Evolutionary conservation across 495 filamentous ascomycete genomes (phyloP).

Genomic region (Neurospora terricola): DNA sequence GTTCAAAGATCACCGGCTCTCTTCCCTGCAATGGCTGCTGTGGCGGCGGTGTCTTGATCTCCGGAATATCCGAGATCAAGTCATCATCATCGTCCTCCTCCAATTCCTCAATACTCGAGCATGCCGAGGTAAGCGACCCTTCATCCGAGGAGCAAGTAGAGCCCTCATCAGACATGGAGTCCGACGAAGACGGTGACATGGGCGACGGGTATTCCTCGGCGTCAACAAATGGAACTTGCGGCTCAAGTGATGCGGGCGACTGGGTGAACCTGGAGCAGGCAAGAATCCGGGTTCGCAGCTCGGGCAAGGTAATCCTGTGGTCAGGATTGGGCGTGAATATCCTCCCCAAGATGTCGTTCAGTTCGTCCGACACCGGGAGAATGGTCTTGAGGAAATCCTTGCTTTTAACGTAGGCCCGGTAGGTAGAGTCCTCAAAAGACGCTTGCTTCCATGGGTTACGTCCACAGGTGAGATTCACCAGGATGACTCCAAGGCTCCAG

Average conservation of each 20-base stretch:
- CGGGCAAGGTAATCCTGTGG: slow-evolving; percentile 74
- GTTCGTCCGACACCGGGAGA: slow-evolving; percentile 79
- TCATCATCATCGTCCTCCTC: slow-evolving; percentile 30
- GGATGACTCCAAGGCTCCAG: slow-evolving; percentile 94
- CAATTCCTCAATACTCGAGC: slow-evolving; percentile 36
- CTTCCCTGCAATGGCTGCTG: slow-evolving; percentile 11
- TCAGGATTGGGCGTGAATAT: slow-evolving; percentile 86
- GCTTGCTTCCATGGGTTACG: slow-evolving; percentile 98
- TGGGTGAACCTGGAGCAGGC: slow-evolving; percentile 68
- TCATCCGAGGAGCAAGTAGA: slow-evolving; percentile 40
- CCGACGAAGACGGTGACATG: slow-evolving; percentile 30
- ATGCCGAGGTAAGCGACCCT: slow-evolving; percentile 34
- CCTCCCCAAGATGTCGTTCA: slow-evolving; percentile 77
- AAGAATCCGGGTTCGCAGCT: slow-evolving; percentile 68
- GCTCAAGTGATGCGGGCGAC: slow-evolving; percentile 29
- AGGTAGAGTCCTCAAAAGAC: slow-evolving; percentile 86
- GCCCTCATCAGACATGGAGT: slow-evolving; percentile 29
- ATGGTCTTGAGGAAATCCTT: slow-evolving; percentile 86
- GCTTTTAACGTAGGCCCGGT: slow-evolving; percentile 81
- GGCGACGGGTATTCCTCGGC: slow-evolving; percentile 32
- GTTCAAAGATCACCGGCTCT: slow-evolving; percentile 29
- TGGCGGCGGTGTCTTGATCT: slow-evolving; percentile 32
- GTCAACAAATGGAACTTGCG: slow-evolving; percentile 31
- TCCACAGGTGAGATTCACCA: slow-evolving; percentile 95
- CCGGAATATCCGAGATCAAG: slow-evolving; percentile 28